Percentiles rank a stretch among this genome's conserved stretches.
These are phyloP conservation scores for Brassica carinata DNA, from an alignment of 345 rosid species.

Conservation along the genomic window DNA sequence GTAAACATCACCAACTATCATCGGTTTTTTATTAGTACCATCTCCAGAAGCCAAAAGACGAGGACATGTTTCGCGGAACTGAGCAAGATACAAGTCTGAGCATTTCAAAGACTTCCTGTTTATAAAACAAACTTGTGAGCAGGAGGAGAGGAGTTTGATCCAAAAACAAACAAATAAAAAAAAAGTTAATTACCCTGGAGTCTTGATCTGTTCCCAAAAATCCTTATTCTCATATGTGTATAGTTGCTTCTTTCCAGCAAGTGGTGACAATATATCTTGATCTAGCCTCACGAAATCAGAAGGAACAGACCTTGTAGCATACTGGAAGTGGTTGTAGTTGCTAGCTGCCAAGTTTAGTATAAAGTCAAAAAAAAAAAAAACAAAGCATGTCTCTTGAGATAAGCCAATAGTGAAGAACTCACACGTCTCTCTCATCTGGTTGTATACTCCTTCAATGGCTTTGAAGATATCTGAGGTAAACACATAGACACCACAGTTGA, in stretches of 20 bases:
- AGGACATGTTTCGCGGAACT: conserved; percentile 55
- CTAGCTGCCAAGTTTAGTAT: conserved; percentile 56
- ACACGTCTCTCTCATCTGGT: conserved; percentile 64
- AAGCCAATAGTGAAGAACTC: conserved; percentile 21
- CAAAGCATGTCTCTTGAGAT: conserved; percentile 1
- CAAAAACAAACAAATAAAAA: not conserved
- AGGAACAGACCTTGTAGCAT: conserved; percentile 67
- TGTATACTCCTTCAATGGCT: conserved; percentile 60
- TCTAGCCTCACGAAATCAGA: conserved; percentile 80
- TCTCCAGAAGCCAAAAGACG: conserved; percentile 63
- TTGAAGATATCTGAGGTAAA: conserved; percentile 67
- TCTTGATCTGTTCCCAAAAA: conserved; percentile 93
- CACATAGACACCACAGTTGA: conserved; percentile 82
- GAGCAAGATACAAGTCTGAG: conserved; percentile 72
- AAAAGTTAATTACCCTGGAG: conserved; percentile 70
- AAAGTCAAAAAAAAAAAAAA: not conserved
- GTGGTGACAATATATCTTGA: conserved; percentile 89
- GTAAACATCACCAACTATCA: conserved; percentile 68
- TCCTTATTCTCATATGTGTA: conserved; percentile 73
- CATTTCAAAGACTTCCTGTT: conserved; percentile 72
- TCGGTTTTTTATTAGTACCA: conserved; percentile 51
- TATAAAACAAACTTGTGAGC: not conserved
- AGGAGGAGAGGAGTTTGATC: not conserved
- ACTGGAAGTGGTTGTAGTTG: conserved; percentile 73
- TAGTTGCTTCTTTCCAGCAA: conserved; percentile 82